These are phyloP conservation scores for Crithidia fasciculata DNA, from an alignment of 208 protist genomes.

Conservation along the genomic window DNA sequence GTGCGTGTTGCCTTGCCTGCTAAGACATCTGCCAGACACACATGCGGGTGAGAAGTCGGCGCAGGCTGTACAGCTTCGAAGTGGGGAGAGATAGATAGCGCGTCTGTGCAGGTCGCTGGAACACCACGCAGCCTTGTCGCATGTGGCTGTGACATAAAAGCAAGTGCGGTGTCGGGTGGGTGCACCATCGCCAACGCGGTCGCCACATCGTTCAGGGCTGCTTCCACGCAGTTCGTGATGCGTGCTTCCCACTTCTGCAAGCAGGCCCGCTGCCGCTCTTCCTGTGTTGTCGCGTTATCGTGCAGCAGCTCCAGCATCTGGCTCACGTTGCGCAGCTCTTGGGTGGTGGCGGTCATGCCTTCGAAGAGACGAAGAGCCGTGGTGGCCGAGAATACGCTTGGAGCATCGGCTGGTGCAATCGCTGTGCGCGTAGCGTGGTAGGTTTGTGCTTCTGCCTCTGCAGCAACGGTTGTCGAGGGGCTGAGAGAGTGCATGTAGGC, in stretches of 20 bases:
- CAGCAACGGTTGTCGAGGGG: background rate
- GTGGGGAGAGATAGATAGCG: too few species aligned
- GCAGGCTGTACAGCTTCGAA: too few species aligned
- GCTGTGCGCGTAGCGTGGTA: background rate
- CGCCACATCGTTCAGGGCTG: conserved; percentile 17
- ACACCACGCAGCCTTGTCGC: too few species aligned
- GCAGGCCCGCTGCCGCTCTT: conserved; percentile 5
- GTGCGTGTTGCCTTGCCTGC: background rate
- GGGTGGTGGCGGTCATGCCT: conserved; percentile 22
- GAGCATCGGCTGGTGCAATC: background rate
- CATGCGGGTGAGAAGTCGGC: background rate
- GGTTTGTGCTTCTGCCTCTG: background rate
- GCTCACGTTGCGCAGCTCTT: conserved; percentile 60
- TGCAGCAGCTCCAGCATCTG: conserved; percentile 52
- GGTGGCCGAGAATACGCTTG: background rate
- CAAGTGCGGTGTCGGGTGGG: background rate
- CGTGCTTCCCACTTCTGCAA: conserved; percentile 39
- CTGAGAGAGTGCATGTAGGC: conserved; percentile 5
- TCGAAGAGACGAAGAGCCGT: conserved; percentile 10
- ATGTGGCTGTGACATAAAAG: background rate
- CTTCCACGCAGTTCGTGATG: conserved; percentile 25
- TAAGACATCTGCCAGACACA: conserved; percentile 1
- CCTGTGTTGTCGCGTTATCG: conserved; percentile 23
- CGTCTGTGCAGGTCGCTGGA: too few species aligned
- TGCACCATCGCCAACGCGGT: background rate